Conservation (phyloP, 2,329 filamentous ascomycete genomes). For the Helicocarpus griseus region DNA sequence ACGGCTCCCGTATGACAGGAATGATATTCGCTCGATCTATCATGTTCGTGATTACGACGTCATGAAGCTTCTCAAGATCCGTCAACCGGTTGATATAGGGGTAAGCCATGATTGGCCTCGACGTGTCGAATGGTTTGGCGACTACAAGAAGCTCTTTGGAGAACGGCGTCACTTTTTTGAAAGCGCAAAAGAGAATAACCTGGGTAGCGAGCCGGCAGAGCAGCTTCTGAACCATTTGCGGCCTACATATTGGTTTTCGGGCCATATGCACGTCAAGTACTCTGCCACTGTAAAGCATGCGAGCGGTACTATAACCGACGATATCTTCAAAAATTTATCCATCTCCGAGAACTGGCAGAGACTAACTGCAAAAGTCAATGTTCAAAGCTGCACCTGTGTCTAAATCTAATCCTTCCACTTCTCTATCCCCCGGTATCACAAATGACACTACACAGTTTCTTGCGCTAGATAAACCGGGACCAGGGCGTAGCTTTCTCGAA, state of each 20-base stretch:
- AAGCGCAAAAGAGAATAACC: conserved; percentile 62
- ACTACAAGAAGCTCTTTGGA: conserved; percentile 56
- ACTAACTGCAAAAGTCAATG: background rate
- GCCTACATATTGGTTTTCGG: conserved; percentile 83
- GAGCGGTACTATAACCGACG: background rate
- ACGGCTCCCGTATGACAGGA: conserved; percentile 67
- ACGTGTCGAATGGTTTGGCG: conserved; percentile 67
- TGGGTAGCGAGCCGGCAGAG: conserved; percentile 72
- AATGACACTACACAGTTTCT: conserved; percentile 78
- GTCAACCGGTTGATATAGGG: conserved; percentile 76
- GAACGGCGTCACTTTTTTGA: conserved; percentile 65
- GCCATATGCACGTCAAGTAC: conserved; percentile 86
- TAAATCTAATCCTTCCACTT: conserved; percentile 40
- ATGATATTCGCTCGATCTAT: conserved; percentile 73
- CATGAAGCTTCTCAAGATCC: conserved; percentile 71
- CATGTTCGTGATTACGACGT: conserved; percentile 82
- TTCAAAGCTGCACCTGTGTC: background rate
- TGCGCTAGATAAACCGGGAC: conserved; percentile 82
- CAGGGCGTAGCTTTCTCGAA: conserved; percentile 58
- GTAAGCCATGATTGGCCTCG: conserved; percentile 94
- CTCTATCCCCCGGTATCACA: conserved; percentile 59
- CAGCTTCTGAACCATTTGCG: conserved; percentile 71
- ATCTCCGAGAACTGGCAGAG: background rate
- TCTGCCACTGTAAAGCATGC: conserved; percentile 49
- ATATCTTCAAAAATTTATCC: background rate